Conservation (phyloP, 176 grass and related monocot genomes). For the Hsuehochloa calcarea region DNA sequence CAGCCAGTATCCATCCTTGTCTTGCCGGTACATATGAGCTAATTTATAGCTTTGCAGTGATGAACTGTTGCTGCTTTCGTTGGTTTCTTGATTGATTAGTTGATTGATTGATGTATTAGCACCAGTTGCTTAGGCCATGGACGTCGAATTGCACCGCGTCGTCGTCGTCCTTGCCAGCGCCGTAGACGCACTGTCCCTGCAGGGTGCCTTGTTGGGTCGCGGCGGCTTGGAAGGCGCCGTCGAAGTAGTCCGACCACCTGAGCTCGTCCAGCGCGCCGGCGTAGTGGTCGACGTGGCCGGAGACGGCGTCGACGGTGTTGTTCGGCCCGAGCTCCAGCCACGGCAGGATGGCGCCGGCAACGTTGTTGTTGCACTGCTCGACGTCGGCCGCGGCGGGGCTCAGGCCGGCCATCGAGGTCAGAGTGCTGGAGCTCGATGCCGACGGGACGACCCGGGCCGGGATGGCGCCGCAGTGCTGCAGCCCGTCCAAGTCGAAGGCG, state of each 20-base stretch:
- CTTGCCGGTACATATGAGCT: constrained; percentile 1
- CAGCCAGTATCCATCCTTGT: not conserved
- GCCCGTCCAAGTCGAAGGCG: constrained; percentile 31
- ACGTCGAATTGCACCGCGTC: constrained; percentile 35
- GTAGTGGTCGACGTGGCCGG: constrained; percentile 31
- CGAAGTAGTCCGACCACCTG: constrained; percentile 60
- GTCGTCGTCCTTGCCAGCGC: constrained; percentile 23
- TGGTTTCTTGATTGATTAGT: not conserved
- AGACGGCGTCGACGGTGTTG: constrained; percentile 5
- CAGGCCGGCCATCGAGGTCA: constrained; percentile 30
- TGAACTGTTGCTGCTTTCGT: not conserved
- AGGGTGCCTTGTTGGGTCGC: constrained; percentile 37
- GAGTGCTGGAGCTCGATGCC: constrained; percentile 46
- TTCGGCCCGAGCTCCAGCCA: constrained; percentile 37
- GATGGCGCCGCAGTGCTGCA: constrained; percentile 24
- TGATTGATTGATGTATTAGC: constrained; percentile 20
- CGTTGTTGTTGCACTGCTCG: not conserved
- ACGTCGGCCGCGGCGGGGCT: not conserved
- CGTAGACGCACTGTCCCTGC: constrained; percentile 47
- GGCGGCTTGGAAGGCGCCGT: constrained; percentile 43
- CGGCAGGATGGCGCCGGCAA: constrained; percentile 8
- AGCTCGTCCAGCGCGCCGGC: constrained; percentile 47
- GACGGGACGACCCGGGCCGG: not conserved
- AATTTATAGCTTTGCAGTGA: not conserved
- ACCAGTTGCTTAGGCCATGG: constrained; percentile 50